Percentiles rank a stretch among this genome's conserved stretches.
phyloP scores from a whole-genome alignment of 2,329 filamentous ascomycete species.

The Cytospora leucostoma region DNA sequence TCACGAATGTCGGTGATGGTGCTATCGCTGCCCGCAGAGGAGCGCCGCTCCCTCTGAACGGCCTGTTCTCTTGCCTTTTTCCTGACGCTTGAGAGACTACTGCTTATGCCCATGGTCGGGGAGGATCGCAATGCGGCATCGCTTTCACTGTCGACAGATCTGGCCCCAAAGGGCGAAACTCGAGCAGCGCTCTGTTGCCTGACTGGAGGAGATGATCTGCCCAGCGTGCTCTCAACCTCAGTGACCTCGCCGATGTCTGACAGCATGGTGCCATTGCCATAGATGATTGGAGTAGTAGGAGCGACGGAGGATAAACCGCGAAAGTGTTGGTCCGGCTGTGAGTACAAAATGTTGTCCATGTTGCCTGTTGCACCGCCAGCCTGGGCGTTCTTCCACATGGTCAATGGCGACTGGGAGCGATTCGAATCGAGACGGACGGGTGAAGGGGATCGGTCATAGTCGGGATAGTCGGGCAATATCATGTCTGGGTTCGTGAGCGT shows the following conservation, averaged over 20 bases:
- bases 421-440: conserved; percentile 48
- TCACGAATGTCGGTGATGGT: conserved; percentile 58
- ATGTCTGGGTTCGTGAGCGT: conserved; percentile 92
- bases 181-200: conserved; percentile 18
- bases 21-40: conserved; percentile 62
- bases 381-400: conserved; percentile 54
- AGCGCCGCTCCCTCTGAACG: conserved; percentile 50
- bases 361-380: conserved; percentile 35
- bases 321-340: conserved; percentile 36
- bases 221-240: conserved; percentile 34
- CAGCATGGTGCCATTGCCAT: conserved; percentile 69
- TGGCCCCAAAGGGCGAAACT: conserved; percentile 33
- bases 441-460: conserved; percentile 60
- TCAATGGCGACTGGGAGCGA: conserved; percentile 53
- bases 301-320: conserved; percentile 47
- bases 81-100: conserved; percentile 43
- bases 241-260: conserved; percentile 40
- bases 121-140: conserved; percentile 45
- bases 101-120: conserved; percentile 43
- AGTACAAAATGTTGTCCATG: conserved; percentile 47
- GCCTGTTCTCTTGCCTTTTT: conserved; percentile 46
- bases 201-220: conserved; percentile 41
- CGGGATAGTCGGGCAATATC: conserved; percentile 84
- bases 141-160: conserved; percentile 35
- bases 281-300: conserved; percentile 65